Evolutionary conservation across 2,329 filamentous ascomycete genomes (phyloP).

Genomic region (Trichophyton equinum): DNA sequence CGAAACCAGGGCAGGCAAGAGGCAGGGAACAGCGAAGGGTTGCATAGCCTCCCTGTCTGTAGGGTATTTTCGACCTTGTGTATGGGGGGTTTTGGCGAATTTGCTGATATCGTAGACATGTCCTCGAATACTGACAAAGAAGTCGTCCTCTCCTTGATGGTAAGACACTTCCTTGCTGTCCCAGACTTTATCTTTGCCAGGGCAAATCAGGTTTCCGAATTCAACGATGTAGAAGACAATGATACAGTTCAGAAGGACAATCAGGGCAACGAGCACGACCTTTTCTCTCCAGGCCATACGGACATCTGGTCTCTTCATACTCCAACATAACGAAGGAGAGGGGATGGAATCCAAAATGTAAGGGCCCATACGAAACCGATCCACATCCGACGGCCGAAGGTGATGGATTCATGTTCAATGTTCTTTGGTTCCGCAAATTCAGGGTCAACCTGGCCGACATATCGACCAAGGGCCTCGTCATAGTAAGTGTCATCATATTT

Average conservation of each 20-base stretch:
- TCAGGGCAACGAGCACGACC: slow-evolving; percentile 66
- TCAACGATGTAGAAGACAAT: slow-evolving; percentile 87
- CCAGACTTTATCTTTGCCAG: slow-evolving; percentile 87
- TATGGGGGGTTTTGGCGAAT: slow-evolving; percentile 77
- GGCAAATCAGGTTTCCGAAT: slow-evolving; percentile 76
- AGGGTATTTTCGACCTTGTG: slow-evolving; percentile 39
- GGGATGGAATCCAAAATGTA: slow-evolving; percentile 92
- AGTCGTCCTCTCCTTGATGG: slow-evolving; percentile 64
- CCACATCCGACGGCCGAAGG: slow-evolving; percentile 60
- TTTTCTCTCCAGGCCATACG: slow-evolving; percentile 98
- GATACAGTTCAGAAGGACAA: slow-evolving; percentile 64
- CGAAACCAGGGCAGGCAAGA: slow-evolving; percentile 61
- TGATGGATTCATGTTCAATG: slow-evolving; percentile 56
- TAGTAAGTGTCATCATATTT: slow-evolving; percentile 61
- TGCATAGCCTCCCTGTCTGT: slow-evolving; percentile 47
- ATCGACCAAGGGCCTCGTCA: slow-evolving; percentile 52
- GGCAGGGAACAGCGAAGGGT: slow-evolving; percentile 64
- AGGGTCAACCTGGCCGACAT: slow-evolving; percentile 58
- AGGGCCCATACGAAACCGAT: slow-evolving; percentile 68
- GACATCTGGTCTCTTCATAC: slow-evolving; percentile 95
- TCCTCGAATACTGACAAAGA: slow-evolving; percentile 76
- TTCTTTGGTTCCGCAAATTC: slow-evolving; percentile 66
- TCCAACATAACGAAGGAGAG: slow-evolving; percentile 63
- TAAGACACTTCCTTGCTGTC: slow-evolving; percentile 52
- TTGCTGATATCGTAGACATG: slow-evolving; percentile 84